Evolutionary conservation across 2,329 filamentous ascomycete genomes (phyloP).

Genomic region (Sporothrix protearum): DNA sequence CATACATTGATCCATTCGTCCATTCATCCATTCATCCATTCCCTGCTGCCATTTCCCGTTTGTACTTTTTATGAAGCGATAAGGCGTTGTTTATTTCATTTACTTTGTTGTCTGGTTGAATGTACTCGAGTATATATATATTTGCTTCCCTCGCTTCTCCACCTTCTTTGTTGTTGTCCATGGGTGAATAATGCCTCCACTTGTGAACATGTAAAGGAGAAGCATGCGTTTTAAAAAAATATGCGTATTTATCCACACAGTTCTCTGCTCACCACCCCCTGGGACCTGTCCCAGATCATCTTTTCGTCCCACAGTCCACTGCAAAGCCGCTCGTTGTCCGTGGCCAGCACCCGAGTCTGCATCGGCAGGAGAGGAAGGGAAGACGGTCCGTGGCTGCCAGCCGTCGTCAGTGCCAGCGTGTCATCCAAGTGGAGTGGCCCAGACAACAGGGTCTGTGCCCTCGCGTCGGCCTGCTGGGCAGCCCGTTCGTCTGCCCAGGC

Average conservation of each 20-base stretch:
- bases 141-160: neutral
- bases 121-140: neutral
- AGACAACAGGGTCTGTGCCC: neutral
- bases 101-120: neutral
- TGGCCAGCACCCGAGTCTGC: neutral
- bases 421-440: neutral
- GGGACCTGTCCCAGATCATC: neutral
- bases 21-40: neutral
- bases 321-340: neutral
- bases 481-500: conserved; percentile 3
- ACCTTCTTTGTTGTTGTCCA: neutral
- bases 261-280: neutral
- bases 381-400: neutral
- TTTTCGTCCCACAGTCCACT: neutral
- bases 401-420: neutral
- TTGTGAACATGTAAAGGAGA: too few relatives aligned
- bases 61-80: conserved; percentile 6
- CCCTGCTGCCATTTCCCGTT: neutral
- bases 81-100: neutral
- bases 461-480: neutral
- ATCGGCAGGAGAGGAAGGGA: neutral
- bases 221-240: too few relatives aligned
- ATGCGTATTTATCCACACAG: too few relatives aligned
- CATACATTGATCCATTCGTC: too few relatives aligned
- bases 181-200: too few relatives aligned